phyloP scores from a whole-genome alignment of 2,329 filamentous ascomycete species.

The Biscogniauxia marginata region DNA sequence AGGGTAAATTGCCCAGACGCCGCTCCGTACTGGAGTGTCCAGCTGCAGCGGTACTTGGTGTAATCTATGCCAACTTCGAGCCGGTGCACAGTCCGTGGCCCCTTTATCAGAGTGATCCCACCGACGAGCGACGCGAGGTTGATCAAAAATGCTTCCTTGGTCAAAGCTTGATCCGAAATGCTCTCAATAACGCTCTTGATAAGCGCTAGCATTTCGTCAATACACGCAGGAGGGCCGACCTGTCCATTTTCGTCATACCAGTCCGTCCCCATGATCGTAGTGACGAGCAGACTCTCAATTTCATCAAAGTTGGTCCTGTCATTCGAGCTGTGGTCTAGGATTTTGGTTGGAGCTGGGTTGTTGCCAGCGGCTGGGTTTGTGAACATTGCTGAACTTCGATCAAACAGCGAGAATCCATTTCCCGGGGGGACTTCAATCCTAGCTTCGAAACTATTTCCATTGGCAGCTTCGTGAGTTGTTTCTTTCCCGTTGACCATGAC shows the following conservation, averaged over 20 bases:
- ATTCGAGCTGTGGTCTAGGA: conserved; percentile 31
- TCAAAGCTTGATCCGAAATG: conserved; percentile 49
- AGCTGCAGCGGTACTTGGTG: conserved; percentile 50
- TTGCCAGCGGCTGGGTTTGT: conserved; percentile 16
- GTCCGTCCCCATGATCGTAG: conserved; percentile 46
- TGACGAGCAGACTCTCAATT: conserved; percentile 55
- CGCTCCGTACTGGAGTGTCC: conserved; percentile 56
- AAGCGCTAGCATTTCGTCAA: conserved; percentile 56
- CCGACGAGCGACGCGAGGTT: conserved; percentile 59
- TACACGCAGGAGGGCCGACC: conserved; percentile 40
- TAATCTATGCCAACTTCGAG: conserved; percentile 41
- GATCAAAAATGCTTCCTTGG: conserved; percentile 56
- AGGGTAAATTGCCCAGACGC: conserved; percentile 53
- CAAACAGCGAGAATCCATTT: conserved; percentile 23
- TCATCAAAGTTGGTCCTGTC: conserved; percentile 56
- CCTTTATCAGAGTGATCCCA: conserved; percentile 48
- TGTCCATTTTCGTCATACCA: conserved; percentile 52
- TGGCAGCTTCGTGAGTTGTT: conserved; percentile 15
- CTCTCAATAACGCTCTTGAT: conserved; percentile 52
- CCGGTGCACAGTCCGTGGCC: conserved; percentile 41
- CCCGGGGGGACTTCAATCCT: not conserved
- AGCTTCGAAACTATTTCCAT: conserved; percentile 7
- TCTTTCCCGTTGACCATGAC: conserved; percentile 52
- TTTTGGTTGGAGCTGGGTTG: conserved; percentile 20
- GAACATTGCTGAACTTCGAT: conserved; percentile 26